A percentile compares a stretch with the other conserved stretches of the same genome.
Evolutionary conservation across 768 basidiomycete species (phyloP).

Genomic region (Boletus tomentosulus): DNA sequence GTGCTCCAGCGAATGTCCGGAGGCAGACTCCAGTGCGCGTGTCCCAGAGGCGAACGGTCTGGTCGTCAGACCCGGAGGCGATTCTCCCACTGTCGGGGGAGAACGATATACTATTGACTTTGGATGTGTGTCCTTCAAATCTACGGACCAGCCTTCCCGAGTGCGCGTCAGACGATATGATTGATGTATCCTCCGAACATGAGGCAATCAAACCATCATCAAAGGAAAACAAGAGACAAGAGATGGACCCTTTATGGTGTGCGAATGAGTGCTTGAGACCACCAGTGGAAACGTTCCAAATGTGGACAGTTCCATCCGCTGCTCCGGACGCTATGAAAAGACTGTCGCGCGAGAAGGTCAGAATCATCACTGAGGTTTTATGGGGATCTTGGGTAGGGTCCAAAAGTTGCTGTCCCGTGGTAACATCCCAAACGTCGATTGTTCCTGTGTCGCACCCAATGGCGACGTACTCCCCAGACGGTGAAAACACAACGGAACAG

Average conservation of each 20-base stretch:
- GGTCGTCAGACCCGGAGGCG: conserved; percentile 21
- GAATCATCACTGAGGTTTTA: conserved; percentile 1
- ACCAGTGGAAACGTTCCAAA: conserved; percentile 16
- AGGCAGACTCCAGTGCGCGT: conserved; percentile 16
- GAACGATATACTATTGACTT: conserved; percentile 19
- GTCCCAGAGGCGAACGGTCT: conserved; percentile 24
- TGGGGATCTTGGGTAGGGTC: not conserved
- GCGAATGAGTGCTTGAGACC: conserved; percentile 6
- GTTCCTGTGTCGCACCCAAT: conserved; percentile 10
- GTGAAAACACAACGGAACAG: conserved; percentile 17
- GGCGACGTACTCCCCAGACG: conserved; percentile 12
- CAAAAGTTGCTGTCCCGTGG: conserved; percentile 13
- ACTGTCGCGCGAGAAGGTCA: conserved; percentile 11
- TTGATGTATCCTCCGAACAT: conserved; percentile 10
- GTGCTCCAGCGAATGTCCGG: conserved; percentile 9
- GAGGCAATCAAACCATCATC: conserved; percentile 12
- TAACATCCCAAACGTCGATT: conserved; percentile 17
- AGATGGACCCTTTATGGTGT: conserved; percentile 14
- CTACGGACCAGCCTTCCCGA: conserved; percentile 6
- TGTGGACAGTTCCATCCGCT: conserved; percentile 6
- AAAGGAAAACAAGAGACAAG: conserved; percentile 19
- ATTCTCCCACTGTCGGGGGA: conserved; percentile 16
- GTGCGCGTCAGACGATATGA: conserved; percentile 12
- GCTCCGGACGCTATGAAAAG: conserved; percentile 13
- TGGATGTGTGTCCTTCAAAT: conserved; percentile 16